Base-by-base conservation (phyloP, 2,329 filamentous ascomycete genomes). In the Sporothrix brasiliensis region DNA sequence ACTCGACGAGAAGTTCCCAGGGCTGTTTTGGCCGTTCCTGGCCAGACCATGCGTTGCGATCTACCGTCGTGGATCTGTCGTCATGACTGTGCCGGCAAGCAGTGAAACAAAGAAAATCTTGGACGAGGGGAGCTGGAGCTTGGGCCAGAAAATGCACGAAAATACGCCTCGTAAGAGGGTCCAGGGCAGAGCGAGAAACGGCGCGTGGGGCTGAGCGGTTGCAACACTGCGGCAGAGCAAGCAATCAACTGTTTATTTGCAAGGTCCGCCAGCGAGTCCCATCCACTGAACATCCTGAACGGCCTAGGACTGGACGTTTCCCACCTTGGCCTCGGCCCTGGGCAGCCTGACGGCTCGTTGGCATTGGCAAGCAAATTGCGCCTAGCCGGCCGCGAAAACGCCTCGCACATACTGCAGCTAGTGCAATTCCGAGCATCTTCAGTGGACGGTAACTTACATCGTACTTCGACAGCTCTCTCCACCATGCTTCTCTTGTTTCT, bases 141-240 rank as follows among this genome's bases (percentile, higher is more conserved):
- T 61, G 58, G 44, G 53, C n/a, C 16, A 10, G 10, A 5, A 49
- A 52, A 30, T 4, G 14, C 30, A 27, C 11, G 27, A 16, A 47
- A 72, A 58, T 73, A 71, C 58, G 70, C 72, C 70, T 73, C 61
- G 69, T 39, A 52, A 13, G 67, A 67, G 63, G 70, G 49, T 63
- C 58, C 53, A 52, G 39, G 60, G 49, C 69, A 49, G 65, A 63
- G 39, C 52, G 47, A 68, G 63, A 47, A 70, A 71, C 69, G 72
- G 68, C 72, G 67, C 65, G 72, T 65, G 71, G 71, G 71, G 72
- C 72, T 73, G 70, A 73, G 70, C 67, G 39, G 60, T 70, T 69
- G 58, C 19, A 58, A 58, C 56, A 24, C 68, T n/a, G 47, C 60
- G 58, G 6, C 34, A 34, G 58, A 41, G 44, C 24, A 49, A 47